Percentiles rank a stretch among this genome's conserved stretches.
Conservation (phyloP, 2,329 filamentous ascomycete species). For the Alternaria arborescens region DNA sequence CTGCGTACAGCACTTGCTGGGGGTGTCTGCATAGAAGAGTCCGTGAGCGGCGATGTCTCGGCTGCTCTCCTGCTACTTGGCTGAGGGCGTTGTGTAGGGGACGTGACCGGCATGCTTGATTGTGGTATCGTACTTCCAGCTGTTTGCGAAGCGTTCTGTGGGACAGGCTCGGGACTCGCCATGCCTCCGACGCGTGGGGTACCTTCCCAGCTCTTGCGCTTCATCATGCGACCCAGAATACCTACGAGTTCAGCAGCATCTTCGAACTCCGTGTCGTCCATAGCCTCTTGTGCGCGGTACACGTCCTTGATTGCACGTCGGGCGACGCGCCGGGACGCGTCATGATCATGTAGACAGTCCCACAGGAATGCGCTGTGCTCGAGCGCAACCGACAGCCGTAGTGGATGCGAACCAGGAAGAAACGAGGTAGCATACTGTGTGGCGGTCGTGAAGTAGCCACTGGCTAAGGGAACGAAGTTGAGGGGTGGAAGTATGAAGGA, state of each 20-base stretch:
- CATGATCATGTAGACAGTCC: conserved; percentile 86
- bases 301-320: conserved; percentile 87
- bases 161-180: conserved; percentile 40
- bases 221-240: conserved; percentile 87
- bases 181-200: conserved; percentile 46
- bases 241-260: conserved; percentile 90
- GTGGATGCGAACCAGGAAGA: conserved; percentile 86
- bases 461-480: conserved; percentile 85
- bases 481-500: conserved; percentile 81
- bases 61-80: conserved; percentile 36
- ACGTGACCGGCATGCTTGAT: conserved; percentile 14
- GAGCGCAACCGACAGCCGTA: conserved; percentile 87
- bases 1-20: conserved; percentile 33
- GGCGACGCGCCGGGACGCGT: conserved; percentile 78
- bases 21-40: conserved; percentile 30
- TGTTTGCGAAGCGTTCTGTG: conserved; percentile 26
- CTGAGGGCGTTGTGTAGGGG: conserved; percentile 33
- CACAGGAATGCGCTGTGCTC: conserved; percentile 94
- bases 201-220: conserved; percentile 61
- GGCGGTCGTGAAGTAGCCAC: conserved; percentile 81
- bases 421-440: conserved; percentile 75
- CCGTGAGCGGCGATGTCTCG: conserved; percentile 36
- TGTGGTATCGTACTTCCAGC: conserved; percentile 16
- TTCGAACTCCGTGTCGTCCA: conserved; percentile 94
- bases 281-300: conserved; percentile 87